phyloP scores from a whole-genome alignment of 805 yeast species.

The Myxozyma lipomycoides region DNA sequence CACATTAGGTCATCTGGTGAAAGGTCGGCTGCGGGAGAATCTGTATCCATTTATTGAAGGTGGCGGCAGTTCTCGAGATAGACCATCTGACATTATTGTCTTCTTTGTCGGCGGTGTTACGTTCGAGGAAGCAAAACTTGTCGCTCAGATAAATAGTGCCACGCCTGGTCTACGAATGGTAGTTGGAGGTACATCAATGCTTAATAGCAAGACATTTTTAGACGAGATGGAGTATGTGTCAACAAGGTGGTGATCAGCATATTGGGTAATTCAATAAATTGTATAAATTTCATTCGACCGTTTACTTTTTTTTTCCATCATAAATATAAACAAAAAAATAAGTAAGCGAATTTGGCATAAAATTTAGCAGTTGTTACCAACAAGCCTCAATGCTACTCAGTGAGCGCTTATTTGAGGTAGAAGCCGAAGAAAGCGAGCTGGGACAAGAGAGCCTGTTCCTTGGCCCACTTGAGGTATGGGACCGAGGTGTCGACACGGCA shows the following conservation, averaged over 20 bases:
- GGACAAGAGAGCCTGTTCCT: neutral
- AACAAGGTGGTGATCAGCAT: constrained; percentile 37
- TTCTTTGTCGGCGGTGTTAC: constrained; percentile 79
- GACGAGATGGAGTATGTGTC: constrained; percentile 40
- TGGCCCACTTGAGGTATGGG: neutral
- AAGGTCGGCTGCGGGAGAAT: constrained; percentile 41
- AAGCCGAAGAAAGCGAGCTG: neutral
- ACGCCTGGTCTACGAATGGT: constrained; percentile 57
- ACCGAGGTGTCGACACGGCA: constrained; percentile 28
- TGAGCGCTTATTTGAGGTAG: neutral
- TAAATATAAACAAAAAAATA: too few species aligned
- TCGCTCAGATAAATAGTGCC: constrained; percentile 62
- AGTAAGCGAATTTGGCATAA: too few species aligned
- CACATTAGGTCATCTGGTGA: constrained; percentile 42
- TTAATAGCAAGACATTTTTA: constrained; percentile 46
- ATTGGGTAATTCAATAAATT: neutral
- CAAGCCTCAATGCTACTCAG: too few species aligned
- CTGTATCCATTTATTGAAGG: constrained; percentile 47
- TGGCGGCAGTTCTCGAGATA: constrained; percentile 34
- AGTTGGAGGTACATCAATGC: constrained; percentile 74
- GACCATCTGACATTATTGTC: constrained; percentile 40
- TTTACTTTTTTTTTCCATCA: too few species aligned
- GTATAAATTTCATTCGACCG: neutral
- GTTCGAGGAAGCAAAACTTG: constrained; percentile 82
- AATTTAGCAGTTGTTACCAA: too few species aligned